Percentiles rank a stretch among this genome's conserved stretches.
These are phyloP conservation scores for Trichoderma parareesei DNA, from an alignment of 495 filamentous ascomycete genomes.

Conservation along the genomic window DNA sequence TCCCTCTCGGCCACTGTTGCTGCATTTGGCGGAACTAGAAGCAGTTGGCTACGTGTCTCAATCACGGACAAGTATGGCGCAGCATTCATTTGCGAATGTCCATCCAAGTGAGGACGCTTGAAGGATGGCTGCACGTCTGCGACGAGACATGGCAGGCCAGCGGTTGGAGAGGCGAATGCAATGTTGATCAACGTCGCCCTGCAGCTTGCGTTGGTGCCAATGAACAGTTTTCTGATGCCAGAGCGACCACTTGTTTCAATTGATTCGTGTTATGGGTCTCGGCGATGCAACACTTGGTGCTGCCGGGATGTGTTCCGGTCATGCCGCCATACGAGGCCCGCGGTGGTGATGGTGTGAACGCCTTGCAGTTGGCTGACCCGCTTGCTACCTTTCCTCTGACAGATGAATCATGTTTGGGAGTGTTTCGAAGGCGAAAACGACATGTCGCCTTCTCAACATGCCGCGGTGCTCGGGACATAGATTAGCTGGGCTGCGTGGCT, in stretches of 20 bases:
- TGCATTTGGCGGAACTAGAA: background rate
- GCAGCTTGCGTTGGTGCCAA: background rate
- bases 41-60: background rate
- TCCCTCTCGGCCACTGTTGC: background rate
- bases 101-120: no score
- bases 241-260: background rate
- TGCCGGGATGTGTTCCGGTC: constrained; percentile 1
- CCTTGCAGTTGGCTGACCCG: background rate
- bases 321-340: background rate
- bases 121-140: background rate
- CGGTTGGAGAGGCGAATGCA: background rate
- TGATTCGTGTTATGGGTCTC: background rate
- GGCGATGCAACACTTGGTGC: background rate
- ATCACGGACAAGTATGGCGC: background rate
- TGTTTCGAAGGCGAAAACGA: background rate
- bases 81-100: background rate
- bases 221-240: background rate
- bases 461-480: background rate
- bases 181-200: background rate
- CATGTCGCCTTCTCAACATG: background rate
- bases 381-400: background rate
- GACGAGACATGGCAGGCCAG: background rate
- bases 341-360: background rate
- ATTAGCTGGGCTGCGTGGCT: background rate
- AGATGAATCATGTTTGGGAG: background rate